Evolutionary conservation across 2,329 filamentous ascomycete species (phyloP).

Genomic region (Fusarium sp.): DNA sequence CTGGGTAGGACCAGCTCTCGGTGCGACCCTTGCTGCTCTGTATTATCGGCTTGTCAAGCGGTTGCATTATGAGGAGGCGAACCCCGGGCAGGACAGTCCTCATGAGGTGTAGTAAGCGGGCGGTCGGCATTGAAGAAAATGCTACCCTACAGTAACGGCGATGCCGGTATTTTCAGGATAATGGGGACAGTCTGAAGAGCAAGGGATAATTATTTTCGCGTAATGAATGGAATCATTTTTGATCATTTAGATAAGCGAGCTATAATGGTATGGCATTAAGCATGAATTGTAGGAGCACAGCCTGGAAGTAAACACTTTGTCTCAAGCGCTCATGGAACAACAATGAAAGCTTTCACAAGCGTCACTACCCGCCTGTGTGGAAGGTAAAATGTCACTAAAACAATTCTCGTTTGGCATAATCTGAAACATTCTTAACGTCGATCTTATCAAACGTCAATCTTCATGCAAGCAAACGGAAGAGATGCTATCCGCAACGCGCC

Average conservation of each 20-base stretch:
- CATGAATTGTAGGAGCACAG: neutral
- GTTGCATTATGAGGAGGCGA: conserved; percentile 60
- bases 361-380: neutral
- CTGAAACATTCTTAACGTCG: neutral
- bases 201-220: neutral
- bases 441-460: too few species aligned
- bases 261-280: neutral
- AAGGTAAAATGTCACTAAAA: neutral
- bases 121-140: neutral
- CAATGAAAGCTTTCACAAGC: neutral
- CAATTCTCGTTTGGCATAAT: neutral
- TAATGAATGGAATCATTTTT: neutral
- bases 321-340: neutral
- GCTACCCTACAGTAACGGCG: neutral
- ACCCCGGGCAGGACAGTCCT: conserved; percentile 53
- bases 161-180: neutral
- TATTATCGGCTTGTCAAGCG: conserved; percentile 61
- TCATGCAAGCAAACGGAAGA: neutral
- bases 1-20: conserved; percentile 62
- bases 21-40: conserved; percentile 56
- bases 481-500: neutral
- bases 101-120: conserved; percentile 3
- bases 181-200: neutral
- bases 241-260: neutral
- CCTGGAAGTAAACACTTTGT: neutral